Base-by-base conservation (phyloP, 768 basidiomycete species). In the Tylopilus vinaceipallidus region DNA sequence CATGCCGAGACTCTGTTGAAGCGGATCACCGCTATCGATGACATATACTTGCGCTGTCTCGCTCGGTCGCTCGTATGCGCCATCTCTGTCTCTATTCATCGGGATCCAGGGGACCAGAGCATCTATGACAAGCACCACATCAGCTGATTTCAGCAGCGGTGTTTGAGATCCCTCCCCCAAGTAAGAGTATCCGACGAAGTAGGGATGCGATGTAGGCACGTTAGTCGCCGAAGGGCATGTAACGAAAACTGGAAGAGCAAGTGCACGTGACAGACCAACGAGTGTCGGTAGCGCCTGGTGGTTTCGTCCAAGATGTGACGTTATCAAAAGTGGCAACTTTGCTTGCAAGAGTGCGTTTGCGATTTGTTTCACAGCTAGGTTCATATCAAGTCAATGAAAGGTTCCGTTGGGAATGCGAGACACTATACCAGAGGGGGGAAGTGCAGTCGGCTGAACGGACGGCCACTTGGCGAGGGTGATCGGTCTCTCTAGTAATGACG, bases 41-140 rank as follows among this genome's bases (percentile, higher is more conserved):
- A 86, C 67, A 55, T 84, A 86, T 2, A 87, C 73, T 24, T 73
- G 67, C 0, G 83, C 77, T 3, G 67, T 62, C 0, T 65, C 52
- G 4, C 33, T 58, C 0, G 84, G 82, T 42, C 65, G 63, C 33
- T 65, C 63, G 38, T 50, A 42, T 26, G 26, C 43, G 14, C 66
- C 64, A 3, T 63, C 63, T 45, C 61, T 64, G 48, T 62, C 68
- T 29, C 75, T 74, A 45, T 76, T 71, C 38, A 60, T 69, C 2
- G 80, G 75, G 23, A 84, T 79, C 82, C 85, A 88, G 0, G 86
- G 82, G 0, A 86, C 67, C 52, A 84, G 83, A 8, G 72, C 73
- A 49, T 88, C 86, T n/a, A 89, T 51, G 16, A 86, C 68, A 10
- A 89, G 65, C 16, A 89, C 73, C 4, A 81, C 75, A 53, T 89